Evolutionary conservation across 805 yeast species (phyloP).

Genomic region (Myxozyma melibiosi): DNA sequence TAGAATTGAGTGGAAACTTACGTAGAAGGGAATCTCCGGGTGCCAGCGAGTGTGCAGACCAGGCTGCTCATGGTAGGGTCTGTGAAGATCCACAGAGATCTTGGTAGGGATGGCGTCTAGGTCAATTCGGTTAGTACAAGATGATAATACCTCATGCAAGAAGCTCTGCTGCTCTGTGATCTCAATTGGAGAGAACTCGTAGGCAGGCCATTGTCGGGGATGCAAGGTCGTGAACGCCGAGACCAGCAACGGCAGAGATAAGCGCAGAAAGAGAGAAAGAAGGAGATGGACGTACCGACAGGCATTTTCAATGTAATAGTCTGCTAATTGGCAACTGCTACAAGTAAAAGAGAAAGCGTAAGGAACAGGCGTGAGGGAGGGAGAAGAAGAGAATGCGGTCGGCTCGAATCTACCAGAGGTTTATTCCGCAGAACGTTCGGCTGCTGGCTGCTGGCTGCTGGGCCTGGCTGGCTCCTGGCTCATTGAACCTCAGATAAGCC

Average conservation of each 20-base stretch:
- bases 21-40: slow-evolving; percentile 42
- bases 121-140: not conserved
- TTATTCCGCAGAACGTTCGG: too few relatives aligned
- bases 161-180: not conserved
- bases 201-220: not conserved
- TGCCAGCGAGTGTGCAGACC: slow-evolving; percentile 58
- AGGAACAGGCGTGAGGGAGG: not conserved
- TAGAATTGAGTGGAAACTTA: not conserved
- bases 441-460: too few relatives aligned
- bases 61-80: slow-evolving; percentile 52
- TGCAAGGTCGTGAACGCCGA: not conserved
- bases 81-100: slow-evolving; percentile 49
- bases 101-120: slow-evolving; percentile 42
- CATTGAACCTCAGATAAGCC: too few relatives aligned
- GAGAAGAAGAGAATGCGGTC: not conserved
- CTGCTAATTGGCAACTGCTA: too few relatives aligned
- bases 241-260: not conserved
- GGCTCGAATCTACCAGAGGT: too few relatives aligned
- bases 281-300: slow-evolving; percentile 4
- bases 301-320: not conserved
- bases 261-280: not conserved
- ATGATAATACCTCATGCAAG: not conserved
- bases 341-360: not conserved
- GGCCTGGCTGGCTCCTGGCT: too few relatives aligned
- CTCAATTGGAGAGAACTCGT: not conserved